Evolutionary conservation across 1,139 yeast species (phyloP).

Genomic region (Nakaseomyces sp.): DNA sequence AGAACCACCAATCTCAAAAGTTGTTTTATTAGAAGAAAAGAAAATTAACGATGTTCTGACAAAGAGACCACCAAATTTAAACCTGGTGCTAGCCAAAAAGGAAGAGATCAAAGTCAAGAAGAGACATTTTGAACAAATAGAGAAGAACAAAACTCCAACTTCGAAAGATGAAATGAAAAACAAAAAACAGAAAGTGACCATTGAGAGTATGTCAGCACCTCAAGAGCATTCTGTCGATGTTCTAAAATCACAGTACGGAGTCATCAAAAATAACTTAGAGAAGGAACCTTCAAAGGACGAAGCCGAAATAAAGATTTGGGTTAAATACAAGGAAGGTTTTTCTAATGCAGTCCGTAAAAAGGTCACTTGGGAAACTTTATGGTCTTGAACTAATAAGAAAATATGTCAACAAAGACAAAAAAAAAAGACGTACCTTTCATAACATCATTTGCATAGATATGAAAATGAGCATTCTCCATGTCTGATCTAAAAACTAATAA

Average conservation of each 20-base stretch:
- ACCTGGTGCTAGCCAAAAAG: constrained; percentile 34
- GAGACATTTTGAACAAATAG: constrained; percentile 30
- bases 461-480: too few relatives aligned
- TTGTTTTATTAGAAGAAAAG: constrained; percentile 22
- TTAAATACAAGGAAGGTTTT: constrained; percentile 86
- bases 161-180: constrained; percentile 17
- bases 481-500: too few relatives aligned
- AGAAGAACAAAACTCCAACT: constrained; percentile 21
- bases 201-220: constrained; percentile 6
- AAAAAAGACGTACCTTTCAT: too few relatives aligned
- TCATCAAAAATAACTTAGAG: constrained; percentile 12
- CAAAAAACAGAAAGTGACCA: constrained; percentile 29
- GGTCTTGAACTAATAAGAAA: constrained; percentile 18
- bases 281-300: constrained; percentile 6
- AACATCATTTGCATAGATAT: too few relatives aligned
- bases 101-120: constrained; percentile 35
- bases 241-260: constrained; percentile 33
- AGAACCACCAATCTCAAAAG: constrained; percentile 29
- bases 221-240: constrained; percentile 27
- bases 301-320: constrained; percentile 57
- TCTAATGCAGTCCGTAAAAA: constrained; percentile 88
- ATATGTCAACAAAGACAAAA: too few relatives aligned
- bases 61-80: constrained; percentile 30
- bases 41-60: constrained; percentile 21
- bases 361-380: constrained; percentile 69